phyloP scores from a whole-genome alignment of 805 yeast genomes.

The Metschnikowia cubensis region DNA sequence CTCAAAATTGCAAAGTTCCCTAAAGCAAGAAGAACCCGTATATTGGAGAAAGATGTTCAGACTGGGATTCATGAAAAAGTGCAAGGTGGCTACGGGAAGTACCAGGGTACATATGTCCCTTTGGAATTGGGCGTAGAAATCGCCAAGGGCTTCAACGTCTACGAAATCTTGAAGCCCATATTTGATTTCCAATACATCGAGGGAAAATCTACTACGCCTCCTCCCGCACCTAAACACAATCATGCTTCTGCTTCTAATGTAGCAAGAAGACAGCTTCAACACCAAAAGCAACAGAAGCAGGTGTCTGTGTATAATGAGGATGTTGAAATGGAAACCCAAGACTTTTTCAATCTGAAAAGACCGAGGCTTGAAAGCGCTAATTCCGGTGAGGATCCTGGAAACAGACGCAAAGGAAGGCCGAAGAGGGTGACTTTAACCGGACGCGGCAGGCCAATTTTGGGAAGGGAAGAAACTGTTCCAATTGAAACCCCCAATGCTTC shows the following conservation, averaged over 20 bases:
- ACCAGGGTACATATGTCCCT: conserved; percentile 51
- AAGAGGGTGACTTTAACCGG: conserved; percentile 26
- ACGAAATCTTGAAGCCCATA: conserved; percentile 57
- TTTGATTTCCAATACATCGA: conserved; percentile 54
- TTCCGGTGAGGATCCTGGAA: neutral
- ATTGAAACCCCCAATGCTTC: conserved; percentile 14
- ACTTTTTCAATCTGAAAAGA: neutral
- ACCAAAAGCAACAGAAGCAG: conserved; percentile 11
- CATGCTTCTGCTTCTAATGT: conserved; percentile 44
- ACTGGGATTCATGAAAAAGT: conserved; percentile 66
- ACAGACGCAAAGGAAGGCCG: conserved; percentile 26
- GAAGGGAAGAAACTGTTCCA: conserved; percentile 34
- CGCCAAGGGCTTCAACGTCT: conserved; percentile 38
- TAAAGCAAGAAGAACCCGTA: conserved; percentile 57
- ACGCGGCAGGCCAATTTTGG: conserved; percentile 22
- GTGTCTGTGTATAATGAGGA: conserved; percentile 5
- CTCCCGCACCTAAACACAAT: conserved; percentile 45
- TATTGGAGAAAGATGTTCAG: conserved; percentile 60
- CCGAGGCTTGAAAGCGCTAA: neutral
- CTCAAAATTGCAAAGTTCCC: conserved; percentile 66
- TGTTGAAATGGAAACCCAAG: neutral
- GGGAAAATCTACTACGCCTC: conserved; percentile 41
- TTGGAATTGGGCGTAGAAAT: conserved; percentile 38
- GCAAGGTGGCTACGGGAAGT: conserved; percentile 72
- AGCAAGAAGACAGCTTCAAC: conserved; percentile 27